Conservation (phyloP, 257 asterid species). For the Capsicum chinense region DNA sequence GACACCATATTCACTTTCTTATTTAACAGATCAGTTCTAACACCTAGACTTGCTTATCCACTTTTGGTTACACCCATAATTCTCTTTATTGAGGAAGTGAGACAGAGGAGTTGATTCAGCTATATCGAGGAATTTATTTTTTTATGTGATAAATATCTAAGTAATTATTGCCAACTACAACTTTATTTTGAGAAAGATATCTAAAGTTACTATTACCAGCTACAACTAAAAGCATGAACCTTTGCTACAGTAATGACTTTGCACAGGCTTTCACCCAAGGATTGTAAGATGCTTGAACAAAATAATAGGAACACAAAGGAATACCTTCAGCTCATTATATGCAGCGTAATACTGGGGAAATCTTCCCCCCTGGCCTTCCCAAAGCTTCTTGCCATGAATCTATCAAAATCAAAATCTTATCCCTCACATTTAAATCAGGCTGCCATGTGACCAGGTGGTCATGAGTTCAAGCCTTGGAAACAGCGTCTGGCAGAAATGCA, state of each 20-base stretch:
- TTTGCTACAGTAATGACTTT: not conserved
- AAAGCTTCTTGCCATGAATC: slow-evolving; percentile 97
- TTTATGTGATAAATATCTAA: no score
- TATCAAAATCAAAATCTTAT: slow-evolving; percentile 84
- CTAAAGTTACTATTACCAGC: not conserved
- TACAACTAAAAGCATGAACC: slow-evolving; percentile 7
- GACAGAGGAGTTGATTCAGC: no score
- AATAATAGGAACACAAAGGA: slow-evolving; percentile 1
- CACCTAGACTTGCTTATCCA: slow-evolving; percentile 4
- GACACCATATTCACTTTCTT: slow-evolving; percentile 14
- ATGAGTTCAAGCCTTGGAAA: no score
- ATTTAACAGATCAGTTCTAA: slow-evolving; percentile 20
- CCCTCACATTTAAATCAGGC: slow-evolving; percentile 95
- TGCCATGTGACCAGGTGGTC: no score
- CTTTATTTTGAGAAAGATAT: not conserved
- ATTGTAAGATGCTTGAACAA: not conserved
- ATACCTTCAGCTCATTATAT: slow-evolving; percentile 89
- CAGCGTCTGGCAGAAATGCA: no score
- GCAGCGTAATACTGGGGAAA: slow-evolving; percentile 91
- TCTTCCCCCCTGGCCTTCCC: slow-evolving; percentile 82
- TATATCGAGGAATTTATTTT: no score
- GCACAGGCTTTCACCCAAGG: slow-evolving; percentile 14
- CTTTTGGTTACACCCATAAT: slow-evolving; percentile 15
- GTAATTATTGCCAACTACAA: not conserved
- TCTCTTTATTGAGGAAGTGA: not conserved